phyloP scores from a whole-genome alignment of 176 grass and related monocot genomes.

The Cenchrus fungigraminus region DNA sequence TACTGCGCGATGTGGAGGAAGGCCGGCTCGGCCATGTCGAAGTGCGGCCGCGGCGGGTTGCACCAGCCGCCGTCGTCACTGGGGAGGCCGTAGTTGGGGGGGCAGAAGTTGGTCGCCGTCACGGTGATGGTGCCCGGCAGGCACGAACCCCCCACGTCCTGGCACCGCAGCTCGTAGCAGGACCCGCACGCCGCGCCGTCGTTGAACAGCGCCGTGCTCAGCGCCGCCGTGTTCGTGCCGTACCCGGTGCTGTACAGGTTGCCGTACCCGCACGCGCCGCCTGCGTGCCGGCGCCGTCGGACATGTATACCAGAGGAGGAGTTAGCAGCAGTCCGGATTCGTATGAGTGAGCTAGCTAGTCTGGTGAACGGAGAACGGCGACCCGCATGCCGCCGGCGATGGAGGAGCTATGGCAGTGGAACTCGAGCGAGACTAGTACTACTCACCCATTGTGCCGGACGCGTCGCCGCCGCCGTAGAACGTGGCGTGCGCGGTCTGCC shows the following conservation, averaged over 20 bases:
- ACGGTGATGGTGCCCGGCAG: slow-evolving; percentile 59
- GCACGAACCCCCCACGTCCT: slow-evolving; percentile 44
- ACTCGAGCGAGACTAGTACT: too few relatives aligned
- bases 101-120: slow-evolving; percentile 90
- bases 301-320: too few relatives aligned
- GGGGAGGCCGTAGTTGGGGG: slow-evolving; percentile 70
- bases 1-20: slow-evolving; percentile 80
- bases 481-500: slow-evolving; percentile 79
- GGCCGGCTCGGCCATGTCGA: slow-evolving; percentile 74
- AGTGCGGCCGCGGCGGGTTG: slow-evolving; percentile 71
- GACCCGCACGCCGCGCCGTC: slow-evolving; percentile 67
- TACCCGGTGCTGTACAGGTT: slow-evolving; percentile 94
- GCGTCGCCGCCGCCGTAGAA: slow-evolving; percentile 95
- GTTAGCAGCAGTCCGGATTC: too few relatives aligned
- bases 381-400: not conserved
- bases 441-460: slow-evolving; percentile 88
- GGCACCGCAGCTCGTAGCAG: slow-evolving; percentile 71
- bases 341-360: not conserved
- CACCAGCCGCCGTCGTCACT: slow-evolving; percentile 82
- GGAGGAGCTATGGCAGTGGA: too few relatives aligned
- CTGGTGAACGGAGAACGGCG: too few relatives aligned
- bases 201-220: slow-evolving; percentile 95
- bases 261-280: slow-evolving; percentile 93
- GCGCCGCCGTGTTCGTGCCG: slow-evolving; percentile 88
- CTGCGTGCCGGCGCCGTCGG: not conserved